Base-by-base conservation (phyloP, 129 eudicot species). In the Flaveria sonorensis region DNA sequence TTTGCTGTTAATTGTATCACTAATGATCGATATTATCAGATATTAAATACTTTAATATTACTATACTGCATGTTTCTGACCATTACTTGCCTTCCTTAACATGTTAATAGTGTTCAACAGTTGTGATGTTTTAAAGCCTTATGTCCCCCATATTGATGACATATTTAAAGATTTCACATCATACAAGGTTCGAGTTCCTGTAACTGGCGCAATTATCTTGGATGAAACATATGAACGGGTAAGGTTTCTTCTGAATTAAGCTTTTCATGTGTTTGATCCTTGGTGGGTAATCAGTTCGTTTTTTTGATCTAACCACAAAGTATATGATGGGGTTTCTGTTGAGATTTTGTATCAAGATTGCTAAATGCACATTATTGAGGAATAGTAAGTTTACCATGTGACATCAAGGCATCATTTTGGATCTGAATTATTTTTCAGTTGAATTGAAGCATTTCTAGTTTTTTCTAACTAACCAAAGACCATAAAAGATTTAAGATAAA, bases 151-250 rank as follows among this genome's bases (percentile, higher is more conserved):
- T 66, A 83, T 95, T 79, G 99, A 95, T 83, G 97, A 95, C 80
- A 95, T 95, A 72, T 95, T 95, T 55, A 95, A 95, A 90, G 99
- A 95, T 79, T 95, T 95, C 84, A 89, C 92, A 23, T 95, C 99
- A 4, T 95, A 95, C 89, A 95, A 95, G 86, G 96, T 91, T 83
- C 94, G 94, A 77, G 99, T 95, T 78, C 99, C 99, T 75, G 99
- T 95, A 61, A 95, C 99, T 2, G 99, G 99, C 52, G 99, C 97
- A 20, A 95, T 95, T 45, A 95, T 95, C 73, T 83, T 95, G 89
- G 97, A 95, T 81, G 89, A 95, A 84, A 85, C 97, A 53, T 92
- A 77, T 81, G 95, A 95, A 85, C 79, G 97, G 94, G 99, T 95
- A 82, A 81, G 89, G 13, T 72, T 57, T 73, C 70, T 36, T 73